A percentile compares a stretch with the other conserved stretches of the same genome.
phyloP scores from a whole-genome alignment of 306 rosid species.

The Fragaria ananassa region DNA sequence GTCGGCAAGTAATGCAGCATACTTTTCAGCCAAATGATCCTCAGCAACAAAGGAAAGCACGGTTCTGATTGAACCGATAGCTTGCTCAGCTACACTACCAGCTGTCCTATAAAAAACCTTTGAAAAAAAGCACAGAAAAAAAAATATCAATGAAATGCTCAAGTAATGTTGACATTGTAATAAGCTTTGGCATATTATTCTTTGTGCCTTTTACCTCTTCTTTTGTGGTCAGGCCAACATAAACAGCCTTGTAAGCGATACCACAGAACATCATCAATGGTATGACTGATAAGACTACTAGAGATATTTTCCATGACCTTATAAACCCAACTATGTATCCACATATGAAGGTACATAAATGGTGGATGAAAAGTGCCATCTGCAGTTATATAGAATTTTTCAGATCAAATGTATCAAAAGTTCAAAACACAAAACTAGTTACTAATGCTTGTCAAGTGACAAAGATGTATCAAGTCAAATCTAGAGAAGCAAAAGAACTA shows the following conservation, averaged over 20 bases:
- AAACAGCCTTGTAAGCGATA: conserved; percentile 78
- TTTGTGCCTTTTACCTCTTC: conserved; percentile 53
- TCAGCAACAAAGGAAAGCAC: conserved; percentile 85
- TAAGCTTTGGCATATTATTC: background rate
- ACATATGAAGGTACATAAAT: conserved; percentile 73
- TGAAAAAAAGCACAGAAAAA: conserved; percentile 12
- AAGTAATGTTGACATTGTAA: background rate
- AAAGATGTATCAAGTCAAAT: background rate
- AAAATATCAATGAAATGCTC: conserved; percentile 1
- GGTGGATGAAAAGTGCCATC: conserved; percentile 90
- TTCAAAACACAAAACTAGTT: background rate
- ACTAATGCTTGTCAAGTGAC: background rate
- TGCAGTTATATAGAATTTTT: conserved; percentile 31
- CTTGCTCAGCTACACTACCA: conserved; percentile 74
- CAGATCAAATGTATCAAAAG: background rate
- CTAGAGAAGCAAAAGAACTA: background rate
- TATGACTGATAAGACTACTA: conserved; percentile 68
- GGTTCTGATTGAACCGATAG: conserved; percentile 79
- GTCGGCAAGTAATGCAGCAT: conserved; percentile 43
- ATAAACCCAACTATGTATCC: conserved; percentile 73
- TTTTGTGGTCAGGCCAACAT: conserved; percentile 74
- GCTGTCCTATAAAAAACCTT: conserved; percentile 76
- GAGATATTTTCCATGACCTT: conserved; percentile 79
- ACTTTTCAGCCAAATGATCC: conserved; percentile 52
- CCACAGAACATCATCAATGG: conserved; percentile 86